These are phyloP conservation scores for Aspergillus sp. DNA, from an alignment of 2,329 filamentous ascomycete species.

Conservation along the genomic window DNA sequence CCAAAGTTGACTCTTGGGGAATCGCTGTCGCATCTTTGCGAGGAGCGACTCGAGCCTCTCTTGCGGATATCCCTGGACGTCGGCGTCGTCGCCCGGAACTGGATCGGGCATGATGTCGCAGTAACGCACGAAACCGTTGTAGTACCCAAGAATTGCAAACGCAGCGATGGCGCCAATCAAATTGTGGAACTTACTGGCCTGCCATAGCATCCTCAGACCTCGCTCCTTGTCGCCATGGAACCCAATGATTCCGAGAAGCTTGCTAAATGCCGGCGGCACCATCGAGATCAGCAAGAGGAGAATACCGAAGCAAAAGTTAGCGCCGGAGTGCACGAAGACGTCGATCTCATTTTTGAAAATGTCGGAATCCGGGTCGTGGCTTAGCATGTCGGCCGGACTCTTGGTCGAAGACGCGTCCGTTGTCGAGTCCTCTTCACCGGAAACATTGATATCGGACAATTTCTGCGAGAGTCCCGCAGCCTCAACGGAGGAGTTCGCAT, in stretches of 20 bases:
- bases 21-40: slow-evolving; percentile 69
- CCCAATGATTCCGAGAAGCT: slow-evolving; percentile 81
- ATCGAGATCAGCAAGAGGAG: slow-evolving; percentile 86
- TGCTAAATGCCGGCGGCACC: slow-evolving; percentile 87
- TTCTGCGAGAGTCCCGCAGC: slow-evolving; percentile 19
- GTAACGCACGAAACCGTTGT: slow-evolving; percentile 81
- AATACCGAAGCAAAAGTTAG: slow-evolving; percentile 86
- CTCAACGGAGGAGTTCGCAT: slow-evolving; percentile 9
- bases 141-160: slow-evolving; percentile 77
- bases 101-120: slow-evolving; percentile 77
- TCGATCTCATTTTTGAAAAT: slow-evolving; percentile 75
- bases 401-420: slow-evolving; percentile 21
- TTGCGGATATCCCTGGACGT: slow-evolving; percentile 70
- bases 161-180: slow-evolving; percentile 90
- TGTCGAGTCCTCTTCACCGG: slow-evolving; percentile 19
- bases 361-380: slow-evolving; percentile 58
- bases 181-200: slow-evolving; percentile 79
- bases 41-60: slow-evolving; percentile 68
- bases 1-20: slow-evolving; percentile 84
- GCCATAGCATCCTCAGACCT: slow-evolving; percentile 85
- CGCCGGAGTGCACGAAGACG: slow-evolving; percentile 83
- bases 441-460: slow-evolving; percentile 25
- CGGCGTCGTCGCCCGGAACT: slow-evolving; percentile 46
- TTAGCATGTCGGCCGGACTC: slow-evolving; percentile 31
- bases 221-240: slow-evolving; percentile 85